These are phyloP conservation scores for Talaromyces trachyspermus DNA, from an alignment of 495 filamentous ascomycete genomes.

Conservation along the genomic window DNA sequence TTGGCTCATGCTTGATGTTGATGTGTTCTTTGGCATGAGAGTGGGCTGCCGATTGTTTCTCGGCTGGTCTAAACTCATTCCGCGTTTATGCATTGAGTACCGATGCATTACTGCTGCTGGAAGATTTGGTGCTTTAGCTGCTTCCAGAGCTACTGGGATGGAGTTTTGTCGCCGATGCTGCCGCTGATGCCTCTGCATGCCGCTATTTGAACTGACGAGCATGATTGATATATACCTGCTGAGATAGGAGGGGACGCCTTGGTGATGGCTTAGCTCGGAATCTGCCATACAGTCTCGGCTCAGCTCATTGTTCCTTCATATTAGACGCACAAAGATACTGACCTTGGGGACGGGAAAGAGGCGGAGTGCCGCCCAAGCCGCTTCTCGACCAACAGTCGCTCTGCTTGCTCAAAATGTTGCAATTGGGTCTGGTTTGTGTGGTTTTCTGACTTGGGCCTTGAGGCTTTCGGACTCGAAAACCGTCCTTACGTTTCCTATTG, in stretches of 20 bases:
- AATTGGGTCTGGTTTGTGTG: background rate
- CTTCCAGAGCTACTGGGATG: slow-evolving; percentile 68
- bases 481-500: slow-evolving; percentile 9
- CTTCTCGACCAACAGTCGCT: background rate
- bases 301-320: background rate
- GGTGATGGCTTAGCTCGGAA: background rate
- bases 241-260: background rate
- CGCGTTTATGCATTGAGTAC: slow-evolving; percentile 57
- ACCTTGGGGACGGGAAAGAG: background rate
- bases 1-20: slow-evolving; percentile 61
- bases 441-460: slow-evolving; percentile 6
- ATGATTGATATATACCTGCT: slow-evolving; percentile 40
- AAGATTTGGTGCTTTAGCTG: slow-evolving; percentile 54
- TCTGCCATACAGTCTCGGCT: background rate
- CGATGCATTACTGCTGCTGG: slow-evolving; percentile 47
- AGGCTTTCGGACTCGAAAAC: slow-evolving; percentile 6
- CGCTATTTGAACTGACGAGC: slow-evolving; percentile 66
- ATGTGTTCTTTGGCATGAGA: slow-evolving; percentile 43
- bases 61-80: slow-evolving; percentile 70
- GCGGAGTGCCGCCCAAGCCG: slow-evolving; percentile 2
- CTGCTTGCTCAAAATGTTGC: no score
- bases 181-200: slow-evolving; percentile 60
- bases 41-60: slow-evolving; percentile 40
- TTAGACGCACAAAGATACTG: background rate
- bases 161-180: slow-evolving; percentile 85